Base-by-base conservation (phyloP, 768 basidiomycete genomes). In the Amanita pseudoporphyria region DNA sequence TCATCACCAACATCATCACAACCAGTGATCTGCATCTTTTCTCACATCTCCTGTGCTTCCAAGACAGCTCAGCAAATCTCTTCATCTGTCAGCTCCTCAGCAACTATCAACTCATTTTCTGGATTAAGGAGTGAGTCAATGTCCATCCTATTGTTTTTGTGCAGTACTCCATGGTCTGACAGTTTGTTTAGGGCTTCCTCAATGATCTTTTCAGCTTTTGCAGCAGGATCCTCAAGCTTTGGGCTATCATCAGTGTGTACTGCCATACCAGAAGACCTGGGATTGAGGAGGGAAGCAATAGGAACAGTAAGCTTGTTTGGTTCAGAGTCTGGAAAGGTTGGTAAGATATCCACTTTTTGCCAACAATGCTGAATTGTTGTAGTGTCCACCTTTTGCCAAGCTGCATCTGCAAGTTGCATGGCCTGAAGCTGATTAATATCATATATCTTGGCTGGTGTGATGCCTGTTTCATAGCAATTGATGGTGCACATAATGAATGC, bases 61-160 rank as follows among this genome's bases (percentile, higher is more conserved):
- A 60, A 57, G 5, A 64, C 60, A 1, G 60, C 55, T n/a, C 60
- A 49, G 51, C 52, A 59, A 16, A 60, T 60, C 49, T 61, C 61
- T 9, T 51, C 26, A 31, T 62, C 60, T 9, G 54, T 56, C n/a
- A 45, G 52, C 24, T 59, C 59, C 39, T 42, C 55, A 54, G 58
- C 43, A 12, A 55, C 26, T 5, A 56, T 47, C 5, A 49, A 53
- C 51, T 64, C 54, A n/a, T 45, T 56, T 0, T 16, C 58, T 19
- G 66, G 65, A 49, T 67, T 65, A 14, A 66, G 61, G 0, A 67
- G 54, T 13, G 53, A 26, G 24, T 64, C 54, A 24, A 65, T 51
- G 24, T 54, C 52, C 63, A 67, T 63, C 32, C 53, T 31, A 45
- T 65, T 64, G 3, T 16, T 26, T 39, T 16, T 38, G 47, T 60